A percentile compares a stretch with the other conserved stretches of the same genome.
Conservation (phyloP, 768 basidiomycete species). For the Clavaria fumosa region DNA sequence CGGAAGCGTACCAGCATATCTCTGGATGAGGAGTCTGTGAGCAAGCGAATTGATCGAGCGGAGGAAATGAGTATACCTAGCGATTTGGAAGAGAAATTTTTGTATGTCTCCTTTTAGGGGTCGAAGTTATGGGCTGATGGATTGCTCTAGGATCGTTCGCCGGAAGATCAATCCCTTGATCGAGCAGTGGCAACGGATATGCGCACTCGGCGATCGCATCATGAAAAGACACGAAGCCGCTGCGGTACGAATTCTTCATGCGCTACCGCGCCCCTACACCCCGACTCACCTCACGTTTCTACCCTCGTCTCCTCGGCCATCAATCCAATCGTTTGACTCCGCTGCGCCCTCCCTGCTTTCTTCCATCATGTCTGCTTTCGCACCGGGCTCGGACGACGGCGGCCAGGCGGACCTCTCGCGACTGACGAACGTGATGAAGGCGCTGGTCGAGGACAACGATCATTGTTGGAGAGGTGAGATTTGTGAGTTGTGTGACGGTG, state of each 20-base stretch:
- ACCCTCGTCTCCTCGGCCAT: slow-evolving; percentile 22
- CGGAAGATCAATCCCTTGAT: slow-evolving; percentile 62
- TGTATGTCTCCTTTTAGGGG: slow-evolving; percentile 30
- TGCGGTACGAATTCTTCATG: slow-evolving; percentile 64
- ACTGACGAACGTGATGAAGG: slow-evolving; percentile 67
- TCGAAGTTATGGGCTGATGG: slow-evolving; percentile 2
- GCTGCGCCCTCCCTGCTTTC: slow-evolving; percentile 21
- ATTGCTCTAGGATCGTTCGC: slow-evolving; percentile 45
- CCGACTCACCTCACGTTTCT: slow-evolving; percentile 58
- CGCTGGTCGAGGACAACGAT: slow-evolving; percentile 63
- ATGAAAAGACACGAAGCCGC: slow-evolving; percentile 85
- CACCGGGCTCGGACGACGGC: slow-evolving; percentile 14
- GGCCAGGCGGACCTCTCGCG: slow-evolving; percentile 71
- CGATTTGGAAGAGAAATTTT: slow-evolving; percentile 82
- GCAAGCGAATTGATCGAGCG: slow-evolving; percentile 60
- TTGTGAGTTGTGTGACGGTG: slow-evolving; percentile 68
- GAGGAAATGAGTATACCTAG: slow-evolving; percentile 91
- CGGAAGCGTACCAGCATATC: slow-evolving; percentile 62
- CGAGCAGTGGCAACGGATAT: slow-evolving; percentile 86
- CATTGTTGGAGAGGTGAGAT: slow-evolving; percentile 75
- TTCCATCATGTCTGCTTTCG: slow-evolving; percentile 13
- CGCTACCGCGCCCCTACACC: slow-evolving; percentile 45
- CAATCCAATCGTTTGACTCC: slow-evolving; percentile 22
- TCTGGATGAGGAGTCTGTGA: slow-evolving; percentile 76
- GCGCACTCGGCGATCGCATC: slow-evolving; percentile 72